Percentiles rank a stretch among this genome's conserved stretches.
These are phyloP conservation scores for Curvularia verruculosa DNA, from an alignment of 2,329 filamentous ascomycete species.

Conservation along the genomic window DNA sequence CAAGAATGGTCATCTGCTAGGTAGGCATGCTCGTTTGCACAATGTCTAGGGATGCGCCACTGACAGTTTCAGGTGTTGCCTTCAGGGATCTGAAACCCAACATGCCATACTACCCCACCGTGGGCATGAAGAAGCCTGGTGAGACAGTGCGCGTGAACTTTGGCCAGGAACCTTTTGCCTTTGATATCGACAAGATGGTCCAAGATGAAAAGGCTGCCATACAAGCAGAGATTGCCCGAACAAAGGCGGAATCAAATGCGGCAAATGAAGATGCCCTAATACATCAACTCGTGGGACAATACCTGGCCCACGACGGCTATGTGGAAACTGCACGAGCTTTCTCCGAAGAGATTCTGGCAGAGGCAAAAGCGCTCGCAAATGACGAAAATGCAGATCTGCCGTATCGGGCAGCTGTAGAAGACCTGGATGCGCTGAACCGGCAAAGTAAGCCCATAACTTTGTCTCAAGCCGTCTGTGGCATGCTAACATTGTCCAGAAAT, in stretches of 20 bases:
- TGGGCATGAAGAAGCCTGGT: conserved; percentile 69
- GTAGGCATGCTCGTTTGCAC: conserved; percentile 47
- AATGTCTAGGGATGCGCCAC: conserved; percentile 1
- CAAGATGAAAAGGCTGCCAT: conserved; percentile 45
- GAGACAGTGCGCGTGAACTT: conserved; percentile 67
- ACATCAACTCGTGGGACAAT: conserved; percentile 84
- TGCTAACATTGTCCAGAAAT: conserved; percentile 67
- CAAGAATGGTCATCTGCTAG: conserved; percentile 65
- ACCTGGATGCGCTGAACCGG: conserved; percentile 83
- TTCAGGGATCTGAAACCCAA: conserved; percentile 69
- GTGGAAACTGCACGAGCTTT: conserved; percentile 92
- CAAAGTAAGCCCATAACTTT: conserved; percentile 66
- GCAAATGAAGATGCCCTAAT: conserved; percentile 75
- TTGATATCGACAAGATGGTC: conserved; percentile 87
- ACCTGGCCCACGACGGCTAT: conserved; percentile 92
- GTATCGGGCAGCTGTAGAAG: conserved; percentile 73
- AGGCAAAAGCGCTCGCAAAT: conserved; percentile 72
- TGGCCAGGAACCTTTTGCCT: conserved; percentile 77
- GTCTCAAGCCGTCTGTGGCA: not conserved
- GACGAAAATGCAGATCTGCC: conserved; percentile 57
- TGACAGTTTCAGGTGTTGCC: conserved; percentile 63
- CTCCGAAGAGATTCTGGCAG: conserved; percentile 76
- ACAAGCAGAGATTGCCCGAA: conserved; percentile 39
- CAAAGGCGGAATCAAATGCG: conserved; percentile 23
- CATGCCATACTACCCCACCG: conserved; percentile 67